Conservation (phyloP, 2,329 filamentous ascomycete species). For the Stenocarpella maydis region DNA sequence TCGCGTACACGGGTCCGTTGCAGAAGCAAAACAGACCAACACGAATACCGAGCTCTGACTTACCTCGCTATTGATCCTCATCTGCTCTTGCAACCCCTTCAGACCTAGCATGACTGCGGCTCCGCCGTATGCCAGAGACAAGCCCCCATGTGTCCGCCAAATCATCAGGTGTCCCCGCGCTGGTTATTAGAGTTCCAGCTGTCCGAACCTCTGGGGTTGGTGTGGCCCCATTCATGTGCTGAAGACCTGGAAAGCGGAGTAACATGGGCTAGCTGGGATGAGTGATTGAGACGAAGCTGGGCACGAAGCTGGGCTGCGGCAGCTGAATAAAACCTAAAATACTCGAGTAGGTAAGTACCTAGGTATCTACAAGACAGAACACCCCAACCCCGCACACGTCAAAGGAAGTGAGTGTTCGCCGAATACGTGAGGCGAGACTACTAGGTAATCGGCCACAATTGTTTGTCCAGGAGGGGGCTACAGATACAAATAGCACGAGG, state of each 20-base stretch:
- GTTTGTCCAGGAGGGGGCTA: background rate
- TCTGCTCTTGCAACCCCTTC: background rate
- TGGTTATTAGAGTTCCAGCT: background rate
- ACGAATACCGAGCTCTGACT: background rate
- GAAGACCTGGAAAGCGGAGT: slow-evolving; percentile 7
- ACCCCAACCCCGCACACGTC: too few relatives aligned
- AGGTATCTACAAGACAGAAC: too few relatives aligned
- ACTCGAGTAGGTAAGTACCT: too few relatives aligned
- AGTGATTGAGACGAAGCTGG: too few relatives aligned
- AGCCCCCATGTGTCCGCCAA: background rate
- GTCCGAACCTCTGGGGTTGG: slow-evolving; percentile 14
- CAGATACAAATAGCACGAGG: too few relatives aligned
- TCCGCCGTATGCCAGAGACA: background rate
- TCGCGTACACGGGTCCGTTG: background rate
- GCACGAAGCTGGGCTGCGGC: background rate
- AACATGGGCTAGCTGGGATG: background rate
- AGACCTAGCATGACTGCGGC: background rate
- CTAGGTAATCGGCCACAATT: background rate
- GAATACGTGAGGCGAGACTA: too few relatives aligned
- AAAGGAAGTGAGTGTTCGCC: too few relatives aligned
- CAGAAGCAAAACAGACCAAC: background rate
- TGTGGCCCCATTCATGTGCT: background rate
- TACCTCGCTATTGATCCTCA: slow-evolving; percentile 3
- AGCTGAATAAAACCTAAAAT: background rate
- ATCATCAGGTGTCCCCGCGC: background rate